Evolutionary conservation across 805 yeast genomes (phyloP).

Genomic region (Metschnikowia rubicola): DNA sequence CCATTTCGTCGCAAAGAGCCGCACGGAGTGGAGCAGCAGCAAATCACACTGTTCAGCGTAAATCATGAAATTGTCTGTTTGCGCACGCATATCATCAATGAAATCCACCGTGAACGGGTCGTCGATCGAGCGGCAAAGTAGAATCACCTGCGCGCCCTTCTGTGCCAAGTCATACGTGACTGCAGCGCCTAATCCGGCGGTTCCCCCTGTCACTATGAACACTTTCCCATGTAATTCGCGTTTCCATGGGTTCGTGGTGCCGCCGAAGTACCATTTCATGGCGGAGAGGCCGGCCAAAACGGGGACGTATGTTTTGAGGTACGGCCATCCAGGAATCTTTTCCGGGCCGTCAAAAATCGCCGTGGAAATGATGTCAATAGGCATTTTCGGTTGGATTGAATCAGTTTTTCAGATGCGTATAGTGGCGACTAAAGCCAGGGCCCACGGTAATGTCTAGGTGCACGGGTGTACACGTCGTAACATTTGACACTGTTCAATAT

Average conservation of each 20-base stretch:
- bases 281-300: conserved; percentile 34
- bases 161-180: conserved; percentile 70
- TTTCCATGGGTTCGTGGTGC: conserved; percentile 85
- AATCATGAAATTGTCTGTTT: conserved; percentile 66
- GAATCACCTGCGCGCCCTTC: conserved; percentile 81
- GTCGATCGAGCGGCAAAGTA: conserved; percentile 65
- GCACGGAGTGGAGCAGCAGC: conserved; percentile 63
- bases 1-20: conserved; percentile 94
- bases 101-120: conserved; percentile 73
- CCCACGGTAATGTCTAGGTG: not conserved
- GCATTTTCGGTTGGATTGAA: conserved; percentile 49
- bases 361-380: conserved; percentile 74
- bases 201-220: conserved; percentile 84
- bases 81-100: conserved; percentile 70
- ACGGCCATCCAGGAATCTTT: conserved; percentile 69
- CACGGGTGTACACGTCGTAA: conserved; percentile 2
- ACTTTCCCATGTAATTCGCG: conserved; percentile 90
- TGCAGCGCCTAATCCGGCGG: conserved; percentile 83
- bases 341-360: conserved; percentile 70
- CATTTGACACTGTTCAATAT: not conserved
- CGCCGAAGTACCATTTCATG: conserved; percentile 72
- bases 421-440: not conserved
- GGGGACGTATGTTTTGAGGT: conserved; percentile 58
- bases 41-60: conserved; percentile 92
- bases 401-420: not conserved